Evolutionary conservation across 1,139 yeast species (phyloP).

Genomic region (Blastobotrys proliferans): DNA sequence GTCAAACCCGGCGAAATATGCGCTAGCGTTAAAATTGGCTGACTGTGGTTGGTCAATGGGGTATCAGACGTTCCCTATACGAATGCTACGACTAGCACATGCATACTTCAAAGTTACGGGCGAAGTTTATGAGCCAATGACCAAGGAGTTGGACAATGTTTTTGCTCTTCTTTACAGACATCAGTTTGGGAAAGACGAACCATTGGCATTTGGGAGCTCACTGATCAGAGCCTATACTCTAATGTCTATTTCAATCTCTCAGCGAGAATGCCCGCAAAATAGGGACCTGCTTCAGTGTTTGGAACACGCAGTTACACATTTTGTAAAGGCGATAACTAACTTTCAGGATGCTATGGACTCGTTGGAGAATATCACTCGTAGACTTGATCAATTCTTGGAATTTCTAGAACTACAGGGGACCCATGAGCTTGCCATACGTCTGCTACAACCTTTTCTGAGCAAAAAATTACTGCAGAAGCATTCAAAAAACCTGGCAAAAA

Average conservation of each 20-base stretch:
- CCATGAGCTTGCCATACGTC: slow-evolving; percentile 20
- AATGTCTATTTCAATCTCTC: slow-evolving; percentile 15
- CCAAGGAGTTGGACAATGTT: background rate
- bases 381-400: slow-evolving; percentile 15
- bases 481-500: background rate
- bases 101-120: slow-evolving; percentile 8
- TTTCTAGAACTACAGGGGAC: slow-evolving; percentile 23
- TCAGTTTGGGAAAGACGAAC: slow-evolving; percentile 1
- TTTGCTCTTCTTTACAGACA: too few species aligned
- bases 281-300: slow-evolving; percentile 16
- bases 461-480: slow-evolving; percentile 1
- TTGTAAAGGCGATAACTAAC: slow-evolving; percentile 12
- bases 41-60: slow-evolving; percentile 1
- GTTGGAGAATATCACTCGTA: slow-evolving; percentile 10
- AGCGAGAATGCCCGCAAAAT: slow-evolving; percentile 12
- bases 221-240: slow-evolving; percentile 16
- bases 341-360: slow-evolving; percentile 1
- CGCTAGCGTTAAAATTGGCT: background rate
- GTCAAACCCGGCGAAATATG: slow-evolving; percentile 8
- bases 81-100: slow-evolving; percentile 8
- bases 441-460: slow-evolving; percentile 9
- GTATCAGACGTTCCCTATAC: background rate
- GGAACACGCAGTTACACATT: slow-evolving; percentile 12
- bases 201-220: slow-evolving; percentile 2
- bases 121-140: background rate